A percentile compares a stretch with the other conserved stretches of the same genome.
Evolutionary conservation across 2,329 filamentous ascomycete species (phyloP).

Genomic region (Magnaporthiopsis rhizophila): DNA sequence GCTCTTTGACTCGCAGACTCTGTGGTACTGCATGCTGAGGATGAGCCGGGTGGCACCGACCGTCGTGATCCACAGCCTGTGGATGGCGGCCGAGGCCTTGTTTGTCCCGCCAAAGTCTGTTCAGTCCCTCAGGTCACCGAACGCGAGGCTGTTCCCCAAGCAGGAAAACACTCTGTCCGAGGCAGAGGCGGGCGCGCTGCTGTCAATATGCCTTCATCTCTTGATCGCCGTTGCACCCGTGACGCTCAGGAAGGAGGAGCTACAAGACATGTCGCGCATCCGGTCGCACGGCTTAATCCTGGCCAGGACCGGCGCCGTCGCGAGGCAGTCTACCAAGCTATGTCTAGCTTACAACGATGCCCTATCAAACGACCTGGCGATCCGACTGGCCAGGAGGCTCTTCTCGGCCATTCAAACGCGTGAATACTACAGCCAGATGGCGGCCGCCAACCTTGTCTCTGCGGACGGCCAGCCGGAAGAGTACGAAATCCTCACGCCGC

Average conservation of each 20-base stretch:
- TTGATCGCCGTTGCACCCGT: constrained; percentile 50
- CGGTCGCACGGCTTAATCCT: constrained; percentile 46
- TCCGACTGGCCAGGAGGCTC: constrained; percentile 50
- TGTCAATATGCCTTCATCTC: constrained; percentile 56
- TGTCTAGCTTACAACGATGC: constrained; percentile 56
- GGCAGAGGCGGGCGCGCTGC: constrained; percentile 41
- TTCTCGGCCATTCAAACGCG: constrained; percentile 49
- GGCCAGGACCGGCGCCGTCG: constrained; percentile 35
- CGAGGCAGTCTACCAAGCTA: constrained; percentile 37
- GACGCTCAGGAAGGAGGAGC: constrained; percentile 35
- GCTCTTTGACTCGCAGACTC: constrained; percentile 50
- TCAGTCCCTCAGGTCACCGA: constrained; percentile 30
- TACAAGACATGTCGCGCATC: constrained; percentile 54
- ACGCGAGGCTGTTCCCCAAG: constrained; percentile 27
- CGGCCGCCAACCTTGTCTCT: constrained; percentile 23
- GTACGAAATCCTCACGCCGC: constrained; percentile 36
- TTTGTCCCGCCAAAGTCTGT: constrained; percentile 46
- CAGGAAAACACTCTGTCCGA: constrained; percentile 32
- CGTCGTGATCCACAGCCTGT: constrained; percentile 56
- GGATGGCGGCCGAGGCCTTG: constrained; percentile 50
- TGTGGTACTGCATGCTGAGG: constrained; percentile 56
- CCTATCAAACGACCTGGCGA: constrained; percentile 52
- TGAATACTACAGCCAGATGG: constrained; percentile 40
- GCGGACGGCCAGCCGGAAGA: constrained; percentile 23
- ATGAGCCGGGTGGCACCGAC: constrained; percentile 49